Conservation (phyloP, 371 early-diverging fungal genomes). For the Mucor sp. region DNA sequence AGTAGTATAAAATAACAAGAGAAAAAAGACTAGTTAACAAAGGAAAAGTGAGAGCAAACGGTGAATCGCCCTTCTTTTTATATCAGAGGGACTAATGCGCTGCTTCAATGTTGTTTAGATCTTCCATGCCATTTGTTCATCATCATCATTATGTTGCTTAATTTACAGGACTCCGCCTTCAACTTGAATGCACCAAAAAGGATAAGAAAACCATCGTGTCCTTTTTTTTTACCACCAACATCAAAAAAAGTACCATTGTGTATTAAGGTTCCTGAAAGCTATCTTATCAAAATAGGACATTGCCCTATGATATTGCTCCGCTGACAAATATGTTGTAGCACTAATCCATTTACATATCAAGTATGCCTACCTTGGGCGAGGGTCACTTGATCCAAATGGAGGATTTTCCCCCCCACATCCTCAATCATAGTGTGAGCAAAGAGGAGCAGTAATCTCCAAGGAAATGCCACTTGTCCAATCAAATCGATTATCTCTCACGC, state of each 20-base stretch:
- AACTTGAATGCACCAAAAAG: not conserved
- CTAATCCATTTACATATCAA: constrained; percentile 10
- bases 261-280: constrained; percentile 3
- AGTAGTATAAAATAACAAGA: constrained; percentile 7
- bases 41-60: not conserved
- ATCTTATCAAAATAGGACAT: constrained; percentile 6
- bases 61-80: constrained; percentile 5
- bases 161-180: constrained; percentile 7
- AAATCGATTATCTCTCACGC: constrained; percentile 17
- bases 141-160: not conserved
- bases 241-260: not conserved
- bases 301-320: constrained; percentile 20
- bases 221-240: not conserved
- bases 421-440: not conserved
- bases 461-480: constrained; percentile 5
- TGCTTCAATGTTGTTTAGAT: constrained; percentile 22
- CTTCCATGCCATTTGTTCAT: constrained; percentile 20
- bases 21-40: not conserved
- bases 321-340: constrained; percentile 28
- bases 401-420: not conserved
- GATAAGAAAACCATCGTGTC: constrained; percentile 18
- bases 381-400: constrained; percentile 8
- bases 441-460: constrained; percentile 3
- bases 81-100: constrained; percentile 13
- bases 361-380: not conserved